Conservation (phyloP, 805 yeast genomes). For the Metschnikowia kofuensis region DNA sequence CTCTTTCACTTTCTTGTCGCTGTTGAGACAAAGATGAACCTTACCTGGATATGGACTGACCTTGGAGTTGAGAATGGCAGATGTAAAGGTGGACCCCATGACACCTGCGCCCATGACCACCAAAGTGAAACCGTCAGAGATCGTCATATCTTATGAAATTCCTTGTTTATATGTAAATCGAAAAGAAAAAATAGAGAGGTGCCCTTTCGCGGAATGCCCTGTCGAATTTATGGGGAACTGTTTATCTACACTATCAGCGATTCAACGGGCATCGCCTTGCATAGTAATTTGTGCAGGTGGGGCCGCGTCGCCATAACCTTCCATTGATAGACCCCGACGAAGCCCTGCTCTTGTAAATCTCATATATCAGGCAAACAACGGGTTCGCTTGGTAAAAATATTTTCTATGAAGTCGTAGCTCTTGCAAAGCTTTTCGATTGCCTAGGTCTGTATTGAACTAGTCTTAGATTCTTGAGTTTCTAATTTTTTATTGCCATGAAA, state of each 20-base stretch:
- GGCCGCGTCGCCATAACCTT: neutral
- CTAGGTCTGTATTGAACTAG: no score
- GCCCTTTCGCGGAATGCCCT: no score
- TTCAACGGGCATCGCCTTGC: neutral
- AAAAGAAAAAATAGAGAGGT: no score
- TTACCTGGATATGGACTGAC: constrained; percentile 60
- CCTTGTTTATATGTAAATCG: no score
- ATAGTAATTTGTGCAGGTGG: neutral
- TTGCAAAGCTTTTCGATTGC: no score
- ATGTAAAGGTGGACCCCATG: constrained; percentile 89
- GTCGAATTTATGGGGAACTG: neutral
- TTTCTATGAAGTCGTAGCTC: no score
- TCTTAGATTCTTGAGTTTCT: no score
- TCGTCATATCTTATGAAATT: no score
- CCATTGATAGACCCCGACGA: neutral
- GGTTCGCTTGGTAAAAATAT: no score
- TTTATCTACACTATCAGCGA: neutral
- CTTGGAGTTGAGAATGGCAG: constrained; percentile 60
- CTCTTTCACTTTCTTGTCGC: constrained; percentile 41
- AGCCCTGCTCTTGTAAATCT: neutral
- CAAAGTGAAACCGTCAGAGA: constrained; percentile 43
- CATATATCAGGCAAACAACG: no score
- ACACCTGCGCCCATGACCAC: constrained; percentile 91
- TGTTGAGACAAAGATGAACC: constrained; percentile 75
- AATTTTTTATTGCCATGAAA: no score